These are phyloP conservation scores for Monilinia laxa DNA, from an alignment of 2,329 filamentous ascomycete species.

Conservation along the genomic window DNA sequence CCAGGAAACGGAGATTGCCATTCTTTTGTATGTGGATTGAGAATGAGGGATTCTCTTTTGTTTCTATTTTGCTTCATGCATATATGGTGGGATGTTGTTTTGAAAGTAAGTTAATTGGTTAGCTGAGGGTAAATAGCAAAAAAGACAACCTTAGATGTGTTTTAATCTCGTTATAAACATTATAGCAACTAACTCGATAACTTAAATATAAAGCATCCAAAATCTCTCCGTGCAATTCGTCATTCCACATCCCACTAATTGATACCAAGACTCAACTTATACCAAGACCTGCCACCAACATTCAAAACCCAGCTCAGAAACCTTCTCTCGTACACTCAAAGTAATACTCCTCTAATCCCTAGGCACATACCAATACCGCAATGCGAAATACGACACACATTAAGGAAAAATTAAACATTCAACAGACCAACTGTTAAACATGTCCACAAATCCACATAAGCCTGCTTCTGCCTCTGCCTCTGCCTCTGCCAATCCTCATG, in stretches of 20 bases:
- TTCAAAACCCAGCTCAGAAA: not conserved
- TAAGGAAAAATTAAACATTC: not conserved
- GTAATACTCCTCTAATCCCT: too few species aligned
- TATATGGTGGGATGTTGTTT: too few species aligned
- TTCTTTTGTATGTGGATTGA: too few species aligned
- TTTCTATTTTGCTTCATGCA: too few species aligned
- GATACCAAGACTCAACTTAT: too few species aligned
- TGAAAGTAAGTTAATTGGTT: not conserved
- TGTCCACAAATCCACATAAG: too few species aligned
- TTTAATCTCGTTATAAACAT: not conserved
- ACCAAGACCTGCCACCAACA: not conserved
- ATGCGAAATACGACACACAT: too few species aligned
- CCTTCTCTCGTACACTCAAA: not conserved
- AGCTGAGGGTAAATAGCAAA: not conserved
- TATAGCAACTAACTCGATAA: not conserved
- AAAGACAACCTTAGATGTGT: not conserved
- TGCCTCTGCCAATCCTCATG: slow-evolving; percentile 5
- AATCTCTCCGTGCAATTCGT: not conserved
- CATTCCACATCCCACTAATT: too few species aligned
- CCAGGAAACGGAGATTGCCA: too few species aligned
- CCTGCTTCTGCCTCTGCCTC: too few species aligned
- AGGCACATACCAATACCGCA: too few species aligned
- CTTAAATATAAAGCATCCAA: not conserved
- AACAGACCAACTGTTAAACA: not conserved
- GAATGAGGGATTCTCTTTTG: too few species aligned